phyloP scores from a whole-genome alignment of 2,329 filamentous ascomycete species.

The Fusarium nodosum region DNA sequence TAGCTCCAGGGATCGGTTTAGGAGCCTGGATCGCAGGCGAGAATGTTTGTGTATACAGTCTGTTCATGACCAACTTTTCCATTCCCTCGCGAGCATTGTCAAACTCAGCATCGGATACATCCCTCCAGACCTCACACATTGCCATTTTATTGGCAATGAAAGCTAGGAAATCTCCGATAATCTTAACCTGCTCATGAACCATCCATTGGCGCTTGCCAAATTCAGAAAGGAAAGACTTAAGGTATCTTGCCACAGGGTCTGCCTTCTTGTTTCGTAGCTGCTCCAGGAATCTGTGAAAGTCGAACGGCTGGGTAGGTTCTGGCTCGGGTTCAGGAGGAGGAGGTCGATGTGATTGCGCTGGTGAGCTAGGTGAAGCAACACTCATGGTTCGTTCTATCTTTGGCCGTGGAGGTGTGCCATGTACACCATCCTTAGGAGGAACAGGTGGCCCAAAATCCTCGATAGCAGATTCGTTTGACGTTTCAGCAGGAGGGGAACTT shows the following conservation, averaged over 20 bases:
- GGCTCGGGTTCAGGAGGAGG: conserved; percentile 81
- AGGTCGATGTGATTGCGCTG: conserved; percentile 69
- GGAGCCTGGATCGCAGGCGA: conserved; percentile 91
- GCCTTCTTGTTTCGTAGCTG: conserved; percentile 96
- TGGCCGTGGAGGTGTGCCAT: conserved; percentile 55
- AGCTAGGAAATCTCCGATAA: conserved; percentile 94
- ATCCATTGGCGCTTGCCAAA: conserved; percentile 99
- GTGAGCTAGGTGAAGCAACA: conserved; percentile 59
- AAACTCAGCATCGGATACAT: conserved; percentile 95
- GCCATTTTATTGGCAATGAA: conserved; percentile 99
- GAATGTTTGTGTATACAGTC: conserved; percentile 95
- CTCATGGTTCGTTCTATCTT: conserved; percentile 56
- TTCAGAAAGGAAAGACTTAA: conserved; percentile 93
- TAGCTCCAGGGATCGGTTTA: conserved; percentile 77
- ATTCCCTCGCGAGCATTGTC: conserved; percentile 98
- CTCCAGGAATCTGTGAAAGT: conserved; percentile 97
- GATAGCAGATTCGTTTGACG: conserved; percentile 55
- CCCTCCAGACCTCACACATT: conserved; percentile 94
- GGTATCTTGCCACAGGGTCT: conserved; percentile 95
- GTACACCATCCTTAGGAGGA: conserved; percentile 70
- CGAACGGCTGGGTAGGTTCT: conserved; percentile 89
- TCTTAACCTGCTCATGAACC: conserved; percentile 99
- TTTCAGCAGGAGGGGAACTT: conserved; percentile 56
- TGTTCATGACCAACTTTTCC: conserved; percentile 99
- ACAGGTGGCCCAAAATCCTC: conserved; percentile 69